Evolutionary conservation across 2,329 filamentous ascomycete genomes (phyloP), one percentile per base, ranked within the genome.

Genomic region (Stagonosporopsis tanaceti): DNA sequence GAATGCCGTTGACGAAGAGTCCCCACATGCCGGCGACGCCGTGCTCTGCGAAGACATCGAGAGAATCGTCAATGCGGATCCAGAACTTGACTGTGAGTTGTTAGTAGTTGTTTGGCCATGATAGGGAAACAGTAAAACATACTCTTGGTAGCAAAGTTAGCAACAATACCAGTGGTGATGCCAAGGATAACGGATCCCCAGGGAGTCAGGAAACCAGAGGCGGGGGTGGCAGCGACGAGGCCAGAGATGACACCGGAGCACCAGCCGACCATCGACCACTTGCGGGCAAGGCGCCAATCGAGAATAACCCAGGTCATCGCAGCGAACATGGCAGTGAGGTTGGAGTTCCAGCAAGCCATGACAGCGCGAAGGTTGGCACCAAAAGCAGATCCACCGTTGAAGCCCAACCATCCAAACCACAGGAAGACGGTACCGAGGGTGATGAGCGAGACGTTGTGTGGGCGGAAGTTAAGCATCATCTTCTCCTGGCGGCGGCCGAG

Each of bases 391-490:
- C 95, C 95, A 70, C 94, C 95, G 84, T 99, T 99, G 87, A 99
- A 99, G 53, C 93, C 95, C 64, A 99, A 84, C 95, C 95, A 99
- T 72, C 95, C 95, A 72, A 98, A 98, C 93, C 93, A 98, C 54
- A 99, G 92, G 70, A 99, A 86, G 64, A 97, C 86, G 3, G 95
- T 98, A 62, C 95, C 95, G 68, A 98, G 89, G 0, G 95, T 93
- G 79, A 99, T 97, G 72, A 98, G 86, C 6, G 93, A 97, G 66
- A 98, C 95, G 82, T 99, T 99, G 84, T 99, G 95, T 17, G 95
- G 95, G 67, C 95, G 92, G 86, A 98, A 98, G 85, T 98, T 98
- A 80, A 97, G 87, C 92, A 98, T 97, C 93, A 98, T 97, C 82
- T 93, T 95, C 82, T 98, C 94, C 81, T 97, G 95, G 66, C 95